Evolutionary conservation across 2,329 filamentous ascomycete genomes (phyloP).

Genomic region (Aphanoascus verrucosus): DNA sequence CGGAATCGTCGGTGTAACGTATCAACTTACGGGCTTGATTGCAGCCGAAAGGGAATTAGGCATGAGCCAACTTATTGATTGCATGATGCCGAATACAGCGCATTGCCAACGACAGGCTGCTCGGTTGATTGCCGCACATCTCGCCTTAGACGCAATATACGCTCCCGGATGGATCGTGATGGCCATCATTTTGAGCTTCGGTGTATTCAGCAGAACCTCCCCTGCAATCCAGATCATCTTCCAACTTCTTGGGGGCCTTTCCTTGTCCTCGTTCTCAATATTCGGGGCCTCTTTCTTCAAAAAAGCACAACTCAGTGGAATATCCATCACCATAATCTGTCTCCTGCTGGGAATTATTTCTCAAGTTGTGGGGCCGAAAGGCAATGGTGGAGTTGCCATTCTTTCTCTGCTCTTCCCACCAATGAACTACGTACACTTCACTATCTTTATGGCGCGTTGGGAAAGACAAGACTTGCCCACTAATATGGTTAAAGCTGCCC

Average conservation of each 20-base stretch:
- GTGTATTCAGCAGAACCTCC: conserved; percentile 56
- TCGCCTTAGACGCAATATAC: conserved; percentile 72
- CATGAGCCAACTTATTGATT: conserved; percentile 79
- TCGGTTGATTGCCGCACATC: conserved; percentile 65
- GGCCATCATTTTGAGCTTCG: conserved; percentile 46
- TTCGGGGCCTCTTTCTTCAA: conserved; percentile 75
- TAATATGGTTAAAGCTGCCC: conserved; percentile 52
- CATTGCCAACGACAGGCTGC: conserved; percentile 68
- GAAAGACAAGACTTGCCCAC: conserved; percentile 52
- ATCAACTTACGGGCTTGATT: conserved; percentile 77
- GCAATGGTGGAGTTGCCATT: conserved; percentile 54
- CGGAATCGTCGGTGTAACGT: conserved; percentile 68
- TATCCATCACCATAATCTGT: conserved; percentile 60
- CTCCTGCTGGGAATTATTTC: conserved; percentile 71
- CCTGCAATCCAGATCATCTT: conserved; percentile 59
- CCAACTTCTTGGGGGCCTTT: conserved; percentile 64
- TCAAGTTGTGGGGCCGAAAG: conserved; percentile 52
- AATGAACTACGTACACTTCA: conserved; percentile 78
- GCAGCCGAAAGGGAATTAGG: conserved; percentile 76
- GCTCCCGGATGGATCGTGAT: conserved; percentile 73
- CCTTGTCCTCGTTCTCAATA: conserved; percentile 69
- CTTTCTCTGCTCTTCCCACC: conserved; percentile 71
- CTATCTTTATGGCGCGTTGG: conserved; percentile 64
- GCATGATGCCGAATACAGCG: conserved; percentile 71
- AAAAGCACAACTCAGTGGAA: conserved; percentile 78